Base-by-base conservation (phyloP, 257 asterid species). In the Knoxia roxburghii region DNA sequence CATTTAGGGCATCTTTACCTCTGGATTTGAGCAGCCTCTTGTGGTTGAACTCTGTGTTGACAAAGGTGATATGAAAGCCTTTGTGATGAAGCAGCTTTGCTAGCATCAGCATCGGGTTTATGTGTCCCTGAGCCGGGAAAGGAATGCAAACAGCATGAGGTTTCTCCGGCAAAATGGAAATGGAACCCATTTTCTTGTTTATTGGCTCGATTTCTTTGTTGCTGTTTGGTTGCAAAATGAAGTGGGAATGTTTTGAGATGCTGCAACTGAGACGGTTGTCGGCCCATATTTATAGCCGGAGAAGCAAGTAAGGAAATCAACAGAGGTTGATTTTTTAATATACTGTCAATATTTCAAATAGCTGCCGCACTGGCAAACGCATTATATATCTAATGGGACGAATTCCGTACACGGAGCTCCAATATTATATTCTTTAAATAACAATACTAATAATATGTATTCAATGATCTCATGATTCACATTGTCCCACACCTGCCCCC, bases 131-230 rank as follows among this genome's bases (percentile, higher is more conserved):
- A 10, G 77, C 73, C 27, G 82, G 79, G n/a, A 55, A 67, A 10
- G 82, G 76, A 20, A 78, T 15, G 50, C 79, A 78, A 35, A 78
- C 77, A 49, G 79, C 79, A 55, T 78, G 82, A 49, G 77, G 79
- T n/a, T 70, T 70, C 35, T 67, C 56, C 33, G 33, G 15, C n/a
- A 20, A n/a, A n/a, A n/a, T 17, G 54, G 76, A 49, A 45, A 41
- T 54, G 76, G 76, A 70, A 54, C 68, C 72, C 79, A 74, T 78
- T 55, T 21, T 43, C 46, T 3, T 45, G 12, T 71, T 43, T 10
- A 6, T 37, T 37, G 41, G 41, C 41, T 37, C 41, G n/a, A 17
- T 43, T 5, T 43, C 20, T 20, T 43, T 43, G 12, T 40, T 40
- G 6, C 2, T 33, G 2, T 33, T 2, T 39, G 45, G 45, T 39